Evolutionary conservation across 768 basidiomycete species (phyloP), one percentile per base, ranked within the genome.

Genomic region (Amanita rubescens): DNA sequence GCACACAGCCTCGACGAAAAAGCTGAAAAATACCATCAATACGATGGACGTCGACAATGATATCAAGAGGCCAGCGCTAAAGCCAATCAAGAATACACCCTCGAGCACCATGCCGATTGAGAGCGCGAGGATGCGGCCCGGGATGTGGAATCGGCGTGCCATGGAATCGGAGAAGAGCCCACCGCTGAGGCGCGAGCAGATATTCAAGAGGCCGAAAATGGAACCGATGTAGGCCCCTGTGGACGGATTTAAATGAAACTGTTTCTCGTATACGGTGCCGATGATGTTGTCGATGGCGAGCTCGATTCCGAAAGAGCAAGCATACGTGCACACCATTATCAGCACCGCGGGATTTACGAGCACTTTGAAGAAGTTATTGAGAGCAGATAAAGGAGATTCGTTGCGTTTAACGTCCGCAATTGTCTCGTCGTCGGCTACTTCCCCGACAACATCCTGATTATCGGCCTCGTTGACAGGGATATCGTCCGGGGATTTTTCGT

Each of bases 301-400:
- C 62, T 83, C 82, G 43, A 75, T 71, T 0, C 82, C 81, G 57
- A 83, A 82, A 2, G 80, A 79, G 0, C 75, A 75, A 34, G 75
- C 56, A 54, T 84, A 84, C 11, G 74, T 76, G 8, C 80, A 60
- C 0, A 75, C 64, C 0, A 80, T 80, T 2, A 82, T 71, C 77
- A 80, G 81, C 1, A 80, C 82, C 11, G 77, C 55, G 1, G 77
- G 77, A 52, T 59, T 72, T 17, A 57, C 10, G 22, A 77, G 22
- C 47, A 80, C 69, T 37, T 59, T 51, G 17, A 58, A 7, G 12
- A 71, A 69, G 1, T 64, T 54, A 32, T 62, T 57, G 34, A 58
- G 20, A 1, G 78, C 76, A 17, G 14, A 50, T 27, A 45, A 35
- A 8, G 49, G 9, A 24, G 25, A 39, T 27, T 39, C 47, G 47